Evolutionary conservation across 2,329 filamentous ascomycete species (phyloP).

Genomic region (Ascochyta koolunga): DNA sequence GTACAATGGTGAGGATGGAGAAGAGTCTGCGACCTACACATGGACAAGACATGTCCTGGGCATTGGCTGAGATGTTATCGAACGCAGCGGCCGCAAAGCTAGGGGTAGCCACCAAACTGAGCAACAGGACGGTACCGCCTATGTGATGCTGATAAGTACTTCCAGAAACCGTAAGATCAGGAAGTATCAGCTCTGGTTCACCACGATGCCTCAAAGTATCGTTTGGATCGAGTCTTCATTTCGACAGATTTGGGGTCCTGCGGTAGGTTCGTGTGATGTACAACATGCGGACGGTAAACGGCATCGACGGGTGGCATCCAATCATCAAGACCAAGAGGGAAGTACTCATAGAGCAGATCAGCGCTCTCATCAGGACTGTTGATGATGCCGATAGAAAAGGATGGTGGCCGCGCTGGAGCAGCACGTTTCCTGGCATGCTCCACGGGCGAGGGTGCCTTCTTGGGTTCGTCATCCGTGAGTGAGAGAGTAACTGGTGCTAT

Average conservation of each 20-base stretch:
- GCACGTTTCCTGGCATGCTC: conserved; percentile 42
- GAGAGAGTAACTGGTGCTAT: conserved; percentile 61
- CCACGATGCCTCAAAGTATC: conserved; percentile 55
- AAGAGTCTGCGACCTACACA: background rate
- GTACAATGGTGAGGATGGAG: background rate
- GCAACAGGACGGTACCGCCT: background rate
- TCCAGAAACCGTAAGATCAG: background rate
- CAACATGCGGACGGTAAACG: conserved; percentile 88
- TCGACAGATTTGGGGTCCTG: conserved; percentile 54
- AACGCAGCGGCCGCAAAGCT: background rate
- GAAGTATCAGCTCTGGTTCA: conserved; percentile 1
- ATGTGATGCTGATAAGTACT: background rate
- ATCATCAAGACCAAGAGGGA: conserved; percentile 87
- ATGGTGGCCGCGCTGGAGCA: conserved; percentile 52
- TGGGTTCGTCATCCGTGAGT: conserved; percentile 61
- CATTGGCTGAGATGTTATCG: background rate
- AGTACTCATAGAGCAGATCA: conserved; percentile 92
- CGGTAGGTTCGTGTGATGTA: conserved; percentile 76
- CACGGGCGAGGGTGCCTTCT: conserved; percentile 46
- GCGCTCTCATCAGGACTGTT: conserved; percentile 75
- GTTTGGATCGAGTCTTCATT: conserved; percentile 53
- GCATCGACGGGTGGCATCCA: conserved; percentile 92
- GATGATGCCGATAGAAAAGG: conserved; percentile 56
- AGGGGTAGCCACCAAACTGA: background rate
- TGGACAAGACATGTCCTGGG: background rate